A percentile compares a stretch with the other conserved stretches of the same genome.
Conservation (phyloP, 75 land plant genomes). For the Pseudotsuga menziesii region DNA sequence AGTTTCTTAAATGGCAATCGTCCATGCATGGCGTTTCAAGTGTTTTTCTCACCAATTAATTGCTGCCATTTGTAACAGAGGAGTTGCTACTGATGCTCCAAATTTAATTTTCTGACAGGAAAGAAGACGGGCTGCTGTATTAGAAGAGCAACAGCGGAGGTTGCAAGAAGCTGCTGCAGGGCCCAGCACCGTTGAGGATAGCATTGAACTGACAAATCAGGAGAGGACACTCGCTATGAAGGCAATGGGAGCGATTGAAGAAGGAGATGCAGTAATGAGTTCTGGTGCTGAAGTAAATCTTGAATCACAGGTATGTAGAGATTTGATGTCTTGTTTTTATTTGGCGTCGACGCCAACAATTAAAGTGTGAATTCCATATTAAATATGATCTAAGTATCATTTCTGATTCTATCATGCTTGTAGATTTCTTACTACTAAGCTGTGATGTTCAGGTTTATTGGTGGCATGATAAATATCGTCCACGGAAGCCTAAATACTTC, state of each 20-base stretch:
- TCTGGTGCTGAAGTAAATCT: slow-evolving; percentile 92
- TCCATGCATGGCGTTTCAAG: neutral
- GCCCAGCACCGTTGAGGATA: slow-evolving; percentile 47
- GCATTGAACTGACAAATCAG: slow-evolving; percentile 55
- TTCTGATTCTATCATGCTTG: neutral
- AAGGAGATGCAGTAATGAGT: slow-evolving; percentile 94
- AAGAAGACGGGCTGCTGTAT: slow-evolving; percentile 63
- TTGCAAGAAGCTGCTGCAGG: slow-evolving; percentile 64
- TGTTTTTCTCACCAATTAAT: neutral
- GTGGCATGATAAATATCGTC: slow-evolving; percentile 99
- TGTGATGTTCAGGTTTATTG: slow-evolving; percentile 71
- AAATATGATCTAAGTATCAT: neutral
- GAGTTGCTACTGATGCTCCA: neutral
- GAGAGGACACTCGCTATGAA: slow-evolving; percentile 66
- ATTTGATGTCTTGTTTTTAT: neutral
- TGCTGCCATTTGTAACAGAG: neutral
- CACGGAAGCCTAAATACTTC: slow-evolving; percentile 98
- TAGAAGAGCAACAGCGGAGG: slow-evolving; percentile 74
- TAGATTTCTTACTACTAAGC: slow-evolving; percentile 3
- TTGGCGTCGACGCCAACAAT: neutral
- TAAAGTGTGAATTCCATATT: neutral
- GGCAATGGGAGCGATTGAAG: slow-evolving; percentile 96
- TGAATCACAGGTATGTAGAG: slow-evolving; percentile 73
- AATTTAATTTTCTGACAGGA: slow-evolving; percentile 32
- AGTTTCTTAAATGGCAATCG: neutral